Base-by-base conservation (phyloP, 1,284 basidiomycete species). In the Tylopilus sp. region DNA sequence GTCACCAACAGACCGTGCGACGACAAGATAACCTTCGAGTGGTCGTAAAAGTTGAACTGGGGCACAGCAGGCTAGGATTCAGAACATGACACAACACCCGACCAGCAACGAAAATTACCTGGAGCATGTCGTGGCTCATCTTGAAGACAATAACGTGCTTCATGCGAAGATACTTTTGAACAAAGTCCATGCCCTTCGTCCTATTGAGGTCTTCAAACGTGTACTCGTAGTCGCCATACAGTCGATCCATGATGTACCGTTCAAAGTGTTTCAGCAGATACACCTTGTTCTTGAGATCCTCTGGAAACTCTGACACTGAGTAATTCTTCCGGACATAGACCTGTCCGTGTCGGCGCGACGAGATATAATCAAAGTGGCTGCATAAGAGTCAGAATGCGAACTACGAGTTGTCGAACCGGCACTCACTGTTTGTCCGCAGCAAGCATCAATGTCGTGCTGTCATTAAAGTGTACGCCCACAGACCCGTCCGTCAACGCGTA, bases 1-100 rank as follows among this genome's bases (percentile, higher is more conserved):
- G 91, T 89, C 40, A 98, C 75, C 13, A 88, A 72, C 19, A 87
- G 74, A 1, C 89, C 95, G 29, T 86, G 75, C 2, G 82, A 79
- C 7, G 92, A 92, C 46, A 98, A 74, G 53, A 99, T 86, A 49
- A 98, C 72, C 69, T 99, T 99, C 34, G 90, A 89, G 73, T 99
- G 96, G 71, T 99, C 96, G 71, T 92, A 92, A 68, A 97, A 98
- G 76, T 98, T 99, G 79, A 98, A 96, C 91, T 97, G 2, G 10
- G 4, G 11, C 4, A n/a, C 2, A 12, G 3, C 23, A 23, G 6
- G 6, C 21, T 23, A 23, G 21, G 21, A 23, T 8, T 34, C 16
- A 19, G 38, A 25, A 30, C 9, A 53, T 19, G 44, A 28, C 7
- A 18, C 25, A 41, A 25, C 3, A 26, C 21, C 33, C 36, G 52